Conservation (phyloP, 2,329 filamentous ascomycete genomes). For the Colletotrichum lini region DNA sequence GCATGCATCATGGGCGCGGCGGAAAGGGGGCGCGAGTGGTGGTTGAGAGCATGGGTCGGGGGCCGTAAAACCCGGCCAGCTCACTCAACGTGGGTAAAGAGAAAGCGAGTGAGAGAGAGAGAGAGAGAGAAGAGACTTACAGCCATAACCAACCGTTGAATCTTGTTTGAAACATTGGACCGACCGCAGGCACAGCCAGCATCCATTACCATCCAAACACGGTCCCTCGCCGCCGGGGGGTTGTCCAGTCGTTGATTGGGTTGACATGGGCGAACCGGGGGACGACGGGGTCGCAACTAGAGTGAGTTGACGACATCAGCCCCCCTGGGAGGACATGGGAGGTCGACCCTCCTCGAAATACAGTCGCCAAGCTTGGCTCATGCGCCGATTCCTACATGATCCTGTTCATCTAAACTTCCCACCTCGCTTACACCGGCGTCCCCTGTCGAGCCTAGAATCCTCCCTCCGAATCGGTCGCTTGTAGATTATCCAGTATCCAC, state of each 20-base stretch:
- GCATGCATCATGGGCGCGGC: constrained; percentile 23
- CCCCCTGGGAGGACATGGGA: constrained; percentile 16
- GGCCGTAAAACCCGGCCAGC: neutral
- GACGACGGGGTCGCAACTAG: constrained; percentile 21
- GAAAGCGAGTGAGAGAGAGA: too few species aligned
- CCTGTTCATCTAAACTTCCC: constrained; percentile 39
- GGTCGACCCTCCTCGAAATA: too few species aligned
- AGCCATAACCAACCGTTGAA: too few species aligned
- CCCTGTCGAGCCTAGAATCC: constrained; percentile 5
- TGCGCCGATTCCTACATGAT: constrained; percentile 32
- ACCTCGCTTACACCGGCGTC: neutral
- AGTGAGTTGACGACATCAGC: constrained; percentile 36
- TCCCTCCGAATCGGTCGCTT: constrained; percentile 27
- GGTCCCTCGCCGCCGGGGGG: constrained; percentile 13
- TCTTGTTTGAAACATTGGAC: constrained; percentile 28
- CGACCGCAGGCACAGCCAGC: neutral
- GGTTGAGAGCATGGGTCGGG: constrained; percentile 7
- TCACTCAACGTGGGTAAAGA: neutral
- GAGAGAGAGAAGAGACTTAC: neutral
- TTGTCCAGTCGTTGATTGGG: constrained; percentile 5
- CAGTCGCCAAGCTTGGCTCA: constrained; percentile 25
- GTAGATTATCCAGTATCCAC: constrained; percentile 31
- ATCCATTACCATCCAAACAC: constrained; percentile 19
- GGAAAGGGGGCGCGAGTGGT: constrained; percentile 24
- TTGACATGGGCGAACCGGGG: neutral